These are phyloP conservation scores for Phylloporus sp. DNA, from an alignment of 768 basidiomycete genomes.

Conservation along the genomic window DNA sequence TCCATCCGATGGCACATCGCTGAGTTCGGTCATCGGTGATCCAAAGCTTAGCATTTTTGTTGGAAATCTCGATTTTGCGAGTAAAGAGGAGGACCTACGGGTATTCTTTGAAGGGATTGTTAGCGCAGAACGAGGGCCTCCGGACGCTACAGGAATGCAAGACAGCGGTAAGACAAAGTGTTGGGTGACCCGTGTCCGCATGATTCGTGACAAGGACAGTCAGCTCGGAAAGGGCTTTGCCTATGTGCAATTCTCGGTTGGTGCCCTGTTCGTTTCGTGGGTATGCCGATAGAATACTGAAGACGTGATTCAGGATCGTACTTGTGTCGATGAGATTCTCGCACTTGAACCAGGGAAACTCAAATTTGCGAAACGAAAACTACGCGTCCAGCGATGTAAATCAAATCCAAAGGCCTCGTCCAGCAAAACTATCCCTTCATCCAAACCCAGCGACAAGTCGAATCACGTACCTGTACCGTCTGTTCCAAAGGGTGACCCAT, in stretches of 20 bases:
- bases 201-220: conserved; percentile 86
- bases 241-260: conserved; percentile 82
- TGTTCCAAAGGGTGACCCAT: conserved; percentile 75
- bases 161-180: conserved; percentile 36
- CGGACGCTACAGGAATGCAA: conserved; percentile 31
- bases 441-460: conserved; percentile 6
- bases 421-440: conserved; percentile 6
- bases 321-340: conserved; percentile 90
- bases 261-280: neutral
- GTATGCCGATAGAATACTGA: neutral
- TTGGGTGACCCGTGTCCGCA: conserved; percentile 84
- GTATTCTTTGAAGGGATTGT: conserved; percentile 82
- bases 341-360: conserved; percentile 73
- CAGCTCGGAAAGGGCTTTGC: conserved; percentile 95
- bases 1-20: conserved; percentile 16
- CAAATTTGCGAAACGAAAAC: conserved; percentile 89
- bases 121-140: conserved; percentile 63
- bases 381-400: conserved; percentile 90
- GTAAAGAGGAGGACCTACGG: conserved; percentile 86
- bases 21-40: conserved; percentile 41
- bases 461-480: conserved; percentile 8
- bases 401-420: conserved; percentile 44
- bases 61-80: conserved; percentile 89
- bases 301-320: conserved; percentile 59
- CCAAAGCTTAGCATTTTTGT: conserved; percentile 86